phyloP scores from a whole-genome alignment of 768 basidiomycete species.

The Russula ochroleuca region DNA sequence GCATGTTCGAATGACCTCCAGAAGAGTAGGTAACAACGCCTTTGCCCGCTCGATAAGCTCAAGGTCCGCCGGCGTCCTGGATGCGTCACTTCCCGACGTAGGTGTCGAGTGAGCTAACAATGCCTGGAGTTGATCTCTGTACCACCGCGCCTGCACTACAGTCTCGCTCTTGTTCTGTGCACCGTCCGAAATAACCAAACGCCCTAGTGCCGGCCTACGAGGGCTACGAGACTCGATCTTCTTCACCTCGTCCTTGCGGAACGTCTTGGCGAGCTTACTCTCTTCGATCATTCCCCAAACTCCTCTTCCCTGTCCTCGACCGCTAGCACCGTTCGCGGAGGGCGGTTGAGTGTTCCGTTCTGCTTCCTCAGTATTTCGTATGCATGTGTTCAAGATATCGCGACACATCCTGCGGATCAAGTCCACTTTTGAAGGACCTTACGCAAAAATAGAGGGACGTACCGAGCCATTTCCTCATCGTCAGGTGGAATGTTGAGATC shows the following conservation, averaged over 20 bases:
- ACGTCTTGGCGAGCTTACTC: constrained; percentile 71
- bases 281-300: constrained; percentile 86
- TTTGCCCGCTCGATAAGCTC: constrained; percentile 50
- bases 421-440: neutral
- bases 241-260: constrained; percentile 56
- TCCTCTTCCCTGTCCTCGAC: constrained; percentile 57
- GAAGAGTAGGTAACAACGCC: constrained; percentile 49
- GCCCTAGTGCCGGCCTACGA: constrained; percentile 21
- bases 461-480: constrained; percentile 75
- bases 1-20: constrained; percentile 49
- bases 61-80: constrained; percentile 29
- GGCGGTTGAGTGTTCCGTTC: constrained; percentile 38
- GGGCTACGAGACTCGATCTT: constrained; percentile 39
- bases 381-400: constrained; percentile 85
- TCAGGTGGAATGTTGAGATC: constrained; percentile 89
- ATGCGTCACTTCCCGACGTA: constrained; percentile 24
- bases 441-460: constrained; percentile 25
- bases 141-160: constrained; percentile 42
- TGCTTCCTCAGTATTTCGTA: constrained; percentile 90
- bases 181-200: constrained; percentile 22
- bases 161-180: constrained; percentile 43
- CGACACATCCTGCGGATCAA: constrained; percentile 58
- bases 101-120: constrained; percentile 29
- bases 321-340: constrained; percentile 36
- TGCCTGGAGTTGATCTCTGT: constrained; percentile 33